Conservation (phyloP, 352 stramenopile species). For the Phytopythium vexans region DNA sequence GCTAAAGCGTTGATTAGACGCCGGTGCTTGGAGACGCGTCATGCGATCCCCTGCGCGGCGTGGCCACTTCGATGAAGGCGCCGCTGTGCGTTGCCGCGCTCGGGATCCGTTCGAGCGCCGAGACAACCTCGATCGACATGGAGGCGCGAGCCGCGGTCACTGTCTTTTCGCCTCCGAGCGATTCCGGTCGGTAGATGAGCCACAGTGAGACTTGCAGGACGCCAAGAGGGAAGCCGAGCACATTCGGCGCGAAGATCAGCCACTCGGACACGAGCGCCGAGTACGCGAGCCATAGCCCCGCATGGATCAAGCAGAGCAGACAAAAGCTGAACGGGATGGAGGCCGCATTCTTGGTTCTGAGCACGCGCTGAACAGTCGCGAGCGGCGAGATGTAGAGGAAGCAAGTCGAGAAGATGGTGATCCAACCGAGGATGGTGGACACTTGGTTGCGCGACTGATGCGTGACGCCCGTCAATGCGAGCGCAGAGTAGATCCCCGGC, state of each 20-base stretch:
- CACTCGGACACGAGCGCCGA: conserved; percentile 3
- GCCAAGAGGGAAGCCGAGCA: neutral
- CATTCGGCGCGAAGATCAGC: conserved; percentile 3
- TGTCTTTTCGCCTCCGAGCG: no score
- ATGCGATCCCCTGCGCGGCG: no score
- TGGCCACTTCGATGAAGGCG: neutral
- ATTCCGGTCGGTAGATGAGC: neutral
- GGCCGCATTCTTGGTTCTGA: conserved; percentile 7
- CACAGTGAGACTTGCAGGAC: conserved; percentile 1
- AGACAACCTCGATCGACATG: neutral
- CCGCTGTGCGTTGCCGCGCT: neutral
- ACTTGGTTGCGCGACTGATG: conserved; percentile 10
- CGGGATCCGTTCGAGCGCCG: neutral
- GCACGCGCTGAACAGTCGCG: conserved; percentile 4
- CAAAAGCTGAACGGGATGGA: conserved; percentile 8
- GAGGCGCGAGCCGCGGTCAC: neutral
- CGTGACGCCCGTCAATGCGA: conserved; percentile 3
- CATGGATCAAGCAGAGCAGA: conserved; percentile 5
- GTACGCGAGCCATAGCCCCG: conserved; percentile 6
- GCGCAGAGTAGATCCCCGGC: conserved; percentile 1
- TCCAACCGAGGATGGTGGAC: conserved; percentile 8
- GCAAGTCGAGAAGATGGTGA: conserved; percentile 8
- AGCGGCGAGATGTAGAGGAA: conserved; percentile 15
- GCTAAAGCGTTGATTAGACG: no score
- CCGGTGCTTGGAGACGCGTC: no score